Evolutionary conservation across 2,329 filamentous ascomycete genomes (phyloP).

Genomic region (Coniella vitis): DNA sequence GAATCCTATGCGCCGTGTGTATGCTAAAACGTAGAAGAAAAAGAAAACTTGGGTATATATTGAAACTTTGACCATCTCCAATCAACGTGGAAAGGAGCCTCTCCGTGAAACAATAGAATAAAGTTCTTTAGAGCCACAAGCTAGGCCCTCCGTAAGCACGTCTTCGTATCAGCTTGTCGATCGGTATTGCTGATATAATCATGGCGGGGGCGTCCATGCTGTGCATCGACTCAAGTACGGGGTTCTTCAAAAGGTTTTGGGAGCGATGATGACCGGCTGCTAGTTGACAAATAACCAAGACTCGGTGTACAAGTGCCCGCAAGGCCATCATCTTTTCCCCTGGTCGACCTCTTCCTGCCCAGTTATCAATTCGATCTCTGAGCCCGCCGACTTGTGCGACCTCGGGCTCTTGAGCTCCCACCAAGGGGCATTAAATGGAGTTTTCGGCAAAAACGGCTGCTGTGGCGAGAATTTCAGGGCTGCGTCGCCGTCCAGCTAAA

Average conservation of each 20-base stretch:
- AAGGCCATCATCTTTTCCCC: neutral
- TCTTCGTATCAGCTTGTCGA: neutral
- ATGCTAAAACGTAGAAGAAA: conserved; percentile 5
- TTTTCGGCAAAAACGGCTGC: neutral
- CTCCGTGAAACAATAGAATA: neutral
- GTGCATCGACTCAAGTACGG: neutral
- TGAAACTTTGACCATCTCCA: neutral
- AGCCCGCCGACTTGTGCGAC: neutral
- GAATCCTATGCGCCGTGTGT: conserved; percentile 13
- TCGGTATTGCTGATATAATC: neutral
- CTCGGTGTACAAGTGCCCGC: neutral
- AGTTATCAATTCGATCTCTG: neutral
- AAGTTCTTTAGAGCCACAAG: conserved; percentile 1
- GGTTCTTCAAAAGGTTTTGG: neutral
- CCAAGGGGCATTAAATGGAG: neutral
- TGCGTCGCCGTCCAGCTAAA: conserved; percentile 13
- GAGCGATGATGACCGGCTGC: neutral
- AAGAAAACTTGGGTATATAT: conserved; percentile 13
- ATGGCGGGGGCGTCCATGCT: neutral
- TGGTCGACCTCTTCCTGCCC: neutral
- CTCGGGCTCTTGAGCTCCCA: neutral
- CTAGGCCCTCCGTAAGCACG: neutral
- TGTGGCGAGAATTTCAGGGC: conserved; percentile 4
- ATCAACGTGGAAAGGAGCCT: neutral
- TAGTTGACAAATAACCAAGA: neutral